phyloP scores from a whole-genome alignment of 306 rosid species.

The Lathyrus aphaca region DNA sequence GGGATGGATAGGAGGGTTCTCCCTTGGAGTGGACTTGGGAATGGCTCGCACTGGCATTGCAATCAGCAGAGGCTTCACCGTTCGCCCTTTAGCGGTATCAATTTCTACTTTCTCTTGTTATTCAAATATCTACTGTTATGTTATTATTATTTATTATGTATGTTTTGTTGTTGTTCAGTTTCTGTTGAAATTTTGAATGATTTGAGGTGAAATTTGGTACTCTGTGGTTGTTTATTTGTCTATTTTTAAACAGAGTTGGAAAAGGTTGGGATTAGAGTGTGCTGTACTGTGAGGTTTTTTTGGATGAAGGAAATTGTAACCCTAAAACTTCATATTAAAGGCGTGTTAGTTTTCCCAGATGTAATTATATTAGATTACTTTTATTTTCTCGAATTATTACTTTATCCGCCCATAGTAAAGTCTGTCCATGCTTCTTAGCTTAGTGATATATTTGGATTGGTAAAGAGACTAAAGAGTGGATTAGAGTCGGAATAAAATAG shows the following conservation, averaged over 20 bases:
- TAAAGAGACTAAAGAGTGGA: no score
- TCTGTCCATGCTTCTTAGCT: no score
- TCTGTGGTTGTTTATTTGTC: neutral
- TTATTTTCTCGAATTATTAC: no score
- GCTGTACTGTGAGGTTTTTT: neutral
- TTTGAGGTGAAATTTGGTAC: neutral
- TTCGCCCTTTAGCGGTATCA: constrained; percentile 77
- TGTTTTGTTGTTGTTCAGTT: neutral
- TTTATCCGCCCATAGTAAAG: no score
- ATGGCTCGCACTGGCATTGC: constrained; percentile 85
- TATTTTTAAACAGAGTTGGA: neutral
- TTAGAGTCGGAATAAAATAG: no score
- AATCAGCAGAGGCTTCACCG: constrained; percentile 78
- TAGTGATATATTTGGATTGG: no score
- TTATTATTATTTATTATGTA: neutral
- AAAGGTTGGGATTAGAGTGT: neutral
- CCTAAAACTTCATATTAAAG: no score
- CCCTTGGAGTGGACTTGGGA: constrained; percentile 87
- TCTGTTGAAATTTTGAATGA: constrained; percentile 1
- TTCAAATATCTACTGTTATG: neutral
- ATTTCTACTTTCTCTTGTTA: neutral
- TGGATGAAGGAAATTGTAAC: no score
- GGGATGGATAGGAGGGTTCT: constrained; percentile 86
- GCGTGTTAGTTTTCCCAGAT: no score
- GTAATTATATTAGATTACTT: no score